Percentiles rank a stretch among this genome's conserved stretches.
Evolutionary conservation across 257 asterid species (phyloP).

Genomic region (Anisodus tanguticus): DNA sequence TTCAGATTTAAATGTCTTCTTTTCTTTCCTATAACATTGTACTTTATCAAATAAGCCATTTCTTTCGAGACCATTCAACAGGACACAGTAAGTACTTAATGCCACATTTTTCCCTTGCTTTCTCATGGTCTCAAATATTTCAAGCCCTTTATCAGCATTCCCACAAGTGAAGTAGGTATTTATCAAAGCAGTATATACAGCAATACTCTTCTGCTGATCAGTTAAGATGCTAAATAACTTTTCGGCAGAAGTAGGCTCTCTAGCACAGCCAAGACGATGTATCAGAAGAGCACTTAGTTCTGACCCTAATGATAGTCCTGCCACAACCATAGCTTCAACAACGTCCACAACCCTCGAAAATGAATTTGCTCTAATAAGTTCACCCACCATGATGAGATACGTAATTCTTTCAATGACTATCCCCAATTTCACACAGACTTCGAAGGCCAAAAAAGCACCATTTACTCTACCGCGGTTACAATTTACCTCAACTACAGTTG

Average conservation of each 20-base stretch:
- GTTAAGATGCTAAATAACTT: constrained; percentile 64
- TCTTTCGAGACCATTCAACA: constrained; percentile 69
- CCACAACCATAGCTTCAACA: constrained; percentile 58
- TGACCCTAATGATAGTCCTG: constrained; percentile 68
- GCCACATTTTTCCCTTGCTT: constrained; percentile 51
- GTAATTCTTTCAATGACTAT: constrained; percentile 55
- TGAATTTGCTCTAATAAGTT: constrained; percentile 59
- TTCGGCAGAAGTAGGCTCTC: constrained; percentile 55
- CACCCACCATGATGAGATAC: constrained; percentile 69
- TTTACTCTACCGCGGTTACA: constrained; percentile 44
- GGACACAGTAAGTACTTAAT: constrained; percentile 62
- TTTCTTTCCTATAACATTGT: constrained; percentile 65
- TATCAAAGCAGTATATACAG: constrained; percentile 76
- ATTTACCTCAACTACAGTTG: constrained; percentile 65
- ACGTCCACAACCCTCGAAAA: constrained; percentile 57
- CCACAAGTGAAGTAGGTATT: constrained; percentile 67
- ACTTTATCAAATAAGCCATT: constrained; percentile 49
- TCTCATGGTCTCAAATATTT: constrained; percentile 62
- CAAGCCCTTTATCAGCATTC: constrained; percentile 57
- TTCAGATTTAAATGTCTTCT: constrained; percentile 48
- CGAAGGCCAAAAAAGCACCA: constrained; percentile 69
- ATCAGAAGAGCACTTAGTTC: constrained; percentile 67
- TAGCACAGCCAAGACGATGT: constrained; percentile 66
- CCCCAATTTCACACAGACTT: constrained; percentile 54
- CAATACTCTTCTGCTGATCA: constrained; percentile 59